These are phyloP conservation scores for Leavenworthia alabamica DNA, from an alignment of 345 rosid genomes.

Conservation along the genomic window DNA sequence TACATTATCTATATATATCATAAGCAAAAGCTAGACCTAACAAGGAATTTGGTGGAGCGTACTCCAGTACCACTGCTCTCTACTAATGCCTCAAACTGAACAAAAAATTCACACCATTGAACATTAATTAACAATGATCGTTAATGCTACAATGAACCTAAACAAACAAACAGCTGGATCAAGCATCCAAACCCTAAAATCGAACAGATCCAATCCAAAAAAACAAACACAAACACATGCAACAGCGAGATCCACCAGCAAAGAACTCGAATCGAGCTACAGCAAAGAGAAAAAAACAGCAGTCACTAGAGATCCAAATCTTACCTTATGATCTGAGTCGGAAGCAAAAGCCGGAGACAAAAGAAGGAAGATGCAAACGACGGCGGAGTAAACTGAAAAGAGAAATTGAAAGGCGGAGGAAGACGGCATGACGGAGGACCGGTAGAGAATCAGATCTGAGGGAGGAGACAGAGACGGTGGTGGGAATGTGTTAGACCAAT, in stretches of 20 bases:
- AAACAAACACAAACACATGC: constrained; percentile 3
- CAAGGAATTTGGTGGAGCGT: neutral
- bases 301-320: constrained; percentile 5
- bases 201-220: constrained; percentile 13
- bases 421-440: constrained; percentile 48
- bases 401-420: constrained; percentile 36
- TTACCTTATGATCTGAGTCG: constrained; percentile 88
- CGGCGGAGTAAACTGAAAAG: constrained; percentile 20
- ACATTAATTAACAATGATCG: neutral
- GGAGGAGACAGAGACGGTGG: constrained; percentile 13
- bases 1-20: neutral
- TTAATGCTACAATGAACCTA: neutral
- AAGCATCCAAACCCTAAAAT: neutral
- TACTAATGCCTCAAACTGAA: neutral
- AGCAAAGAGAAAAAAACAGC: neutral
- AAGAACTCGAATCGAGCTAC: constrained; percentile 13
- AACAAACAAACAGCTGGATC: neutral
- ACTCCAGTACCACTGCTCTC: neutral
- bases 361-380: constrained; percentile 33
- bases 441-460: constrained; percentile 39
- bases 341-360: constrained; percentile 48
- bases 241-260: constrained; percentile 32
- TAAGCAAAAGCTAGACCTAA: neutral
- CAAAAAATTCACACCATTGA: neutral
- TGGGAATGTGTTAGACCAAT: constrained; percentile 7